These are phyloP conservation scores for Lophium mytilinum DNA, from an alignment of 495 filamentous ascomycete genomes.

Conservation along the genomic window DNA sequence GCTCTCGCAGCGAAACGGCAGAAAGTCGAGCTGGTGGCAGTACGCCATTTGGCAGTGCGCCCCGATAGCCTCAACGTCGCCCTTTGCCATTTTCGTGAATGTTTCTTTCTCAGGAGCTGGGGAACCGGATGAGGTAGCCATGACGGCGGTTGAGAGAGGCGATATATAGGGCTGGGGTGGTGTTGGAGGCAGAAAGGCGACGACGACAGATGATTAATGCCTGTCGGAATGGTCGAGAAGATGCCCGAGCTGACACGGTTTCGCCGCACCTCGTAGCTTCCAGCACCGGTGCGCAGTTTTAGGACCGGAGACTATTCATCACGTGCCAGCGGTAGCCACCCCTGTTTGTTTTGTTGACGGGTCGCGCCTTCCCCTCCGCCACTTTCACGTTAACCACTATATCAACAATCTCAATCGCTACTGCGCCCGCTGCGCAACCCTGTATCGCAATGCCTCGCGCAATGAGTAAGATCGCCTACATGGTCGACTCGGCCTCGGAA, in stretches of 20 bases:
- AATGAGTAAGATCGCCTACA: constrained; percentile 49
- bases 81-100: constrained; percentile 55
- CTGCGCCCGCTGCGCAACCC: background rate
- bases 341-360: too few species aligned
- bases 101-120: constrained; percentile 30
- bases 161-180: too few species aligned
- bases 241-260: too few species aligned
- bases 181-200: too few species aligned
- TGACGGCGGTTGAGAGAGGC: constrained; percentile 15
- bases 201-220: too few species aligned
- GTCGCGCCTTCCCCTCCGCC: background rate
- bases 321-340: too few species aligned
- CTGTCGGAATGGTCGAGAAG: too few species aligned
- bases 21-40: constrained; percentile 93
- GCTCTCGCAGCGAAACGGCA: constrained; percentile 89
- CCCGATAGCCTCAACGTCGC: constrained; percentile 72
- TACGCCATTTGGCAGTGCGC: constrained; percentile 83
- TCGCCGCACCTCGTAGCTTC: too few species aligned
- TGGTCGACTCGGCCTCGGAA: constrained; percentile 62
- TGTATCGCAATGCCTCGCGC: constrained; percentile 46
- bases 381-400: background rate
- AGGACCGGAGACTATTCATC: too few species aligned
- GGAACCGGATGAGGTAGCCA: constrained; percentile 36
- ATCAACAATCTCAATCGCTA: background rate
- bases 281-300: too few species aligned